Percentiles rank a stretch among this genome's conserved stretches.
Conservation (phyloP, 1,284 basidiomycete species). For the Fomes fomentarius region DNA sequence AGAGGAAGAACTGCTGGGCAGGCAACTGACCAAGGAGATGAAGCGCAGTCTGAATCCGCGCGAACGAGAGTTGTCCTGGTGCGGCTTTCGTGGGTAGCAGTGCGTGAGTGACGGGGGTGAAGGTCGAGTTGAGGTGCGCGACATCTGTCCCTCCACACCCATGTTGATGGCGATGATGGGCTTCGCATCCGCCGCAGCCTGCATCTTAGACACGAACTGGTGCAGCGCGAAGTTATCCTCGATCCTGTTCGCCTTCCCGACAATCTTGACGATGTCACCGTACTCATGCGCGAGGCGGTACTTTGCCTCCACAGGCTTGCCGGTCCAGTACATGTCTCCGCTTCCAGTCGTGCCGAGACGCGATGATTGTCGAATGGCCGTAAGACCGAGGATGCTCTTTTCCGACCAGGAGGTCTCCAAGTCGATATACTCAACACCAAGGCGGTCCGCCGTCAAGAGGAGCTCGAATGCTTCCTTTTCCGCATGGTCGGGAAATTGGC, state of each 20-base stretch:
- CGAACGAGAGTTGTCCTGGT: conserved; percentile 91
- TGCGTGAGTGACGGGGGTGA: too few species aligned
- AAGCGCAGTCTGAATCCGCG: conserved; percentile 82
- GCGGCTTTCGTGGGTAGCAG: conserved; percentile 86
- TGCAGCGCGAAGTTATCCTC: conserved; percentile 85
- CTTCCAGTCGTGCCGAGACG: too few species aligned
- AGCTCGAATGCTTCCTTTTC: too few species aligned
- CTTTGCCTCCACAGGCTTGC: too few species aligned
- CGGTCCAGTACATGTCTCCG: too few species aligned
- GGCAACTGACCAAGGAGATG: conserved; percentile 82
- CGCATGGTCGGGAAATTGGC: too few species aligned
- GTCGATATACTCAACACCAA: too few species aligned
- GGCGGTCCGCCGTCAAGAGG: too few species aligned
- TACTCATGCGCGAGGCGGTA: too few species aligned
- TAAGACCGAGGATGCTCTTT: too few species aligned
- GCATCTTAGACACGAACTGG: conserved; percentile 63
- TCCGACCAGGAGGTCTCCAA: too few species aligned
- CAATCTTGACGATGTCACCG: conserved; percentile 95
- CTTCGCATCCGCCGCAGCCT: conserved; percentile 51
- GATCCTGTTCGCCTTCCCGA: conserved; percentile 79
- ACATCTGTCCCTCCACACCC: conserved; percentile 88
- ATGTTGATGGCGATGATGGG: conserved; percentile 96
- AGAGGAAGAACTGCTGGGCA: conserved; percentile 73
- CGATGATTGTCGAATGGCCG: too few species aligned
- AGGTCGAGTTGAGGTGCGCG: conserved; percentile 81